Base-by-base conservation (phyloP, 495 filamentous ascomycete genomes). In the Chaetomium fimeti region DNA sequence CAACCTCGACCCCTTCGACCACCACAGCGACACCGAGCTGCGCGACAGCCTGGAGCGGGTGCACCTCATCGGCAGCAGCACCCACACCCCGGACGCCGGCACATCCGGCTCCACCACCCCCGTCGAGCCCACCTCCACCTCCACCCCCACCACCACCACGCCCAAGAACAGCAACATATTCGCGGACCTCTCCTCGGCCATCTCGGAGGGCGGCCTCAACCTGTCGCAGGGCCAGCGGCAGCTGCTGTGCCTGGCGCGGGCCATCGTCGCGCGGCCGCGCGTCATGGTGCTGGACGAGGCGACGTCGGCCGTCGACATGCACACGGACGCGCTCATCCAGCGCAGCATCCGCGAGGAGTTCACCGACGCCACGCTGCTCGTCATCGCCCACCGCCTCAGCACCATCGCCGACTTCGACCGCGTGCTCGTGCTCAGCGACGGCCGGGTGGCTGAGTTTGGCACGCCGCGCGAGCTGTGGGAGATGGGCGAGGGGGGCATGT, bases 211-310 rank as follows among this genome's bases (percentile, higher is more conserved):
- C 25, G 92, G 92, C 1, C 82, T 87, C 5, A 94, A 92, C 66
- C 83, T 97, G 13, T 92, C 89, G 0, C 92, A 95, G 70, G 92
- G 92, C 4, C 92, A 97, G 73, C 83, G 91, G 6, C 92, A 97
- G 70, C 89, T 96, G 1, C 84, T 97, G 15, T 94, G 91, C 68
- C 86, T 97, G 1, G 92, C 92, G 0, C 88, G 92, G 7, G 92
- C 92, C 42, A 93, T 96, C 69, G 87, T 95, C 36, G 79, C 85
- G 5, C 83, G 86, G 0, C 90, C 91, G 13, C 89, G 89, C 68
- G 88, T 97, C 64, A 88, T 97, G 84, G 86, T 97, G 11, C 82
- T 97, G 12, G 92, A 97, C 71, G 92, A 97, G 76, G 92, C 92
- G 0, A 97, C 92, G 0, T 89, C 86, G 5, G 90, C 92, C 3